Percentiles rank a stretch among this genome's conserved stretches.
Evolutionary conservation across 2,329 filamentous ascomycete species (phyloP).

Genomic region (Aspergillus felis): DNA sequence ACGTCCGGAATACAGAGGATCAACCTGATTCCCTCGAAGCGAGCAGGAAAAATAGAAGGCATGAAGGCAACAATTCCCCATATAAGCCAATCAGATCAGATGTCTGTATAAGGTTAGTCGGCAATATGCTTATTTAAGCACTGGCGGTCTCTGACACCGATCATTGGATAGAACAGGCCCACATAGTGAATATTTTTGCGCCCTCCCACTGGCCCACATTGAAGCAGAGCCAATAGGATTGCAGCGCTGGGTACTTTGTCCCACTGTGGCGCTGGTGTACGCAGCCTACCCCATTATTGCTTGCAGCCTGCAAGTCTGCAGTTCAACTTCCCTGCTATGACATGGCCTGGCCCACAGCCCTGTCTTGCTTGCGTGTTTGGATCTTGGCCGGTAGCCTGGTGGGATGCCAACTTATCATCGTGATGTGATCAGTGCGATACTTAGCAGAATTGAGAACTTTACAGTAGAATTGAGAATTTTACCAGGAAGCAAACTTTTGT

Average conservation of each 20-base stretch:
- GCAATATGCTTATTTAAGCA: not conserved
- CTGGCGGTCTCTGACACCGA: not conserved
- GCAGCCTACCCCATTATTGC: not conserved
- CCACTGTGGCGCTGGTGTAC: not conserved
- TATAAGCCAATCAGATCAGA: not conserved
- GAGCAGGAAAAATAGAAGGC: not conserved
- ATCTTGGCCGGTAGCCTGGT: not conserved
- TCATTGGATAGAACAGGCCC: not conserved
- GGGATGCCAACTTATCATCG: not conserved
- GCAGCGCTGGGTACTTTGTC: not conserved
- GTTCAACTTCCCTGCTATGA: not conserved
- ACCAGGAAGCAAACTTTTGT: not conserved
- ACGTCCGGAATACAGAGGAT: too few species aligned
- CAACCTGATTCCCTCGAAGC: too few species aligned
- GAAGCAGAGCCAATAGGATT: not conserved
- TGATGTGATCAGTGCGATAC: not conserved
- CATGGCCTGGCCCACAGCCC: too few species aligned
- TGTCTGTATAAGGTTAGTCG: not conserved
- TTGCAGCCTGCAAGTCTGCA: not conserved
- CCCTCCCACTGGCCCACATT: too few species aligned
- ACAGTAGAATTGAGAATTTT: too few species aligned
- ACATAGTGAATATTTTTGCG: not conserved
- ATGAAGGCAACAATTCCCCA: not conserved
- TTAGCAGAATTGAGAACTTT: not conserved
- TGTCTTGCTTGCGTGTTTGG: not conserved